Evolutionary conservation across 140 eudicot genomes (phyloP).

Genomic region (Cichorium intybus): DNA sequence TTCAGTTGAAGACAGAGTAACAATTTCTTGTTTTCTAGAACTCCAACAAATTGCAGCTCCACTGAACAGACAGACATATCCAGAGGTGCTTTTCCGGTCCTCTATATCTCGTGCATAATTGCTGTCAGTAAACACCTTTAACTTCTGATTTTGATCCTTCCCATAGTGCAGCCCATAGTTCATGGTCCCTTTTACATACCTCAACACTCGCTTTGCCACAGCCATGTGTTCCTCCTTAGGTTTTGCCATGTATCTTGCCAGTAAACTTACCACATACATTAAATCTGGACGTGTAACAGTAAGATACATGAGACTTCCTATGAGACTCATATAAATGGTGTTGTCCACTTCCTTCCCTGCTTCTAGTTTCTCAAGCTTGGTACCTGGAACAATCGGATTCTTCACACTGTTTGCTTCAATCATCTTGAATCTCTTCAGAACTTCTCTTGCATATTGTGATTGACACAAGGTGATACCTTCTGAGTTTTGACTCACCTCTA

Average conservation of each 20-base stretch:
- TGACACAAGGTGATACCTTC: background rate
- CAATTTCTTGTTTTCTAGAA: background rate
- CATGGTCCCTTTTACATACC: no score
- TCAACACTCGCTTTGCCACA: no score
- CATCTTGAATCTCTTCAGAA: background rate
- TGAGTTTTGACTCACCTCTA: background rate
- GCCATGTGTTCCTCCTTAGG: no score
- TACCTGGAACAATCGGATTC: conserved; percentile 2
- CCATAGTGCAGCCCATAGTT: background rate
- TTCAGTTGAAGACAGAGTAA: background rate
- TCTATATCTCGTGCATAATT: background rate
- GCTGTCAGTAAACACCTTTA: background rate
- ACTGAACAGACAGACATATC: background rate
- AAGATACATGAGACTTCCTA: no score
- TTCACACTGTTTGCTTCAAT: background rate
- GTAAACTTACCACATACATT: no score
- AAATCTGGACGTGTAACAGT: no score
- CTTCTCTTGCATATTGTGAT: background rate
- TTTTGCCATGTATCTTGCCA: no score
- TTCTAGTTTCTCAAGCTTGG: background rate
- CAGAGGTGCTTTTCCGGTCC: background rate
- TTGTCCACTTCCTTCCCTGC: background rate
- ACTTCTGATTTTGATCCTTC: background rate
- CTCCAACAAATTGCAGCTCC: conserved; percentile 13
- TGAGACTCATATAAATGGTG: no score